A percentile compares a stretch with the other conserved stretches of the same genome.
These are phyloP conservation scores for Hypoxylon crocopeplum DNA, from an alignment of 495 filamentous ascomycete genomes.

Conservation along the genomic window DNA sequence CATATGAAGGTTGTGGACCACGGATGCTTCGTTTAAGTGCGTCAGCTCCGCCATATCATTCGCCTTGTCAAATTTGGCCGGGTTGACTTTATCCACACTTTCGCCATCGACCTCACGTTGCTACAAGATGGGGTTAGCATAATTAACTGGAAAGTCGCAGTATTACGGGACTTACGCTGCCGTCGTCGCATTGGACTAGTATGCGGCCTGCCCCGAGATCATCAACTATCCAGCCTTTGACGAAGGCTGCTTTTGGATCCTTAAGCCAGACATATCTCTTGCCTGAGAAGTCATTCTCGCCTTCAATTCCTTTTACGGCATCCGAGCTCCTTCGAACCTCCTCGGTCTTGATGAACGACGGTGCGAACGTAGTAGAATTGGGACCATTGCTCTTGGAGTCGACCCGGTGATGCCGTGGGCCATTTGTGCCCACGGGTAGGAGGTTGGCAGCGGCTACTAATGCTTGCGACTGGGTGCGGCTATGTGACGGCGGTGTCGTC, in stretches of 20 bases:
- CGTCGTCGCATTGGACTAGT: conserved; percentile 92
- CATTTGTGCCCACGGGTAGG: conserved; percentile 39
- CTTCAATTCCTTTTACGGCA: conserved; percentile 78
- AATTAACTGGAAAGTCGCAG: neutral
- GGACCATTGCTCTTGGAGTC: conserved; percentile 64
- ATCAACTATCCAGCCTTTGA: conserved; percentile 89
- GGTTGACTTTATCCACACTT: conserved; percentile 96
- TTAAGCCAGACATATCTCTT: conserved; percentile 97
- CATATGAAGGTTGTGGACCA: conserved; percentile 94
- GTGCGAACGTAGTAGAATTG: conserved; percentile 83
- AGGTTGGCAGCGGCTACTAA: conserved; percentile 38
- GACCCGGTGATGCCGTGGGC: conserved; percentile 60
- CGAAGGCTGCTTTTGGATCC: conserved; percentile 85
- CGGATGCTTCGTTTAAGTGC: conserved; percentile 95
- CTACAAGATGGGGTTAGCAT: conserved; percentile 51
- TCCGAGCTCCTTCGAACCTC: conserved; percentile 71
- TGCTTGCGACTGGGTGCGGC: conserved; percentile 53
- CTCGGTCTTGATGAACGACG: conserved; percentile 90
- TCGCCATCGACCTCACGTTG: conserved; percentile 86
- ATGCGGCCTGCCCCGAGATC: conserved; percentile 71
- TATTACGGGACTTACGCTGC: conserved; percentile 66
- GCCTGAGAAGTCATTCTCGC: conserved; percentile 98
- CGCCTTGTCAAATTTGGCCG: conserved; percentile 98
- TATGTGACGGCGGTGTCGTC: conserved; percentile 44
- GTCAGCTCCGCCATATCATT: conserved; percentile 99